A percentile compares a stretch with the other conserved stretches of the same genome.
Conservation (phyloP, 495 filamentous ascomycete genomes). For the Opeltia flavorubescens region DNA sequence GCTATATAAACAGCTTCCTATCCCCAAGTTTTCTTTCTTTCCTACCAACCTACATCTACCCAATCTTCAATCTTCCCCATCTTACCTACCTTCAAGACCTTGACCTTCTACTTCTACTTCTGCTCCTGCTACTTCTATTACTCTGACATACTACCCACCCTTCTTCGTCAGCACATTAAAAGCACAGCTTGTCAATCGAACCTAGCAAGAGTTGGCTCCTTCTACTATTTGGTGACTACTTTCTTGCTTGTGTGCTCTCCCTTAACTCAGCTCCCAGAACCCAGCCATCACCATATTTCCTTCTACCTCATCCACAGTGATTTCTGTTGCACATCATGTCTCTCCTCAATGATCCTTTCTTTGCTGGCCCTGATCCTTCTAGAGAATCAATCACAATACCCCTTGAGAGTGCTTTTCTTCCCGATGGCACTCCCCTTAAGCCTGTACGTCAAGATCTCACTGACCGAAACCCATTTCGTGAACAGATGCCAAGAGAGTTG, state of each 20-base stretch:
- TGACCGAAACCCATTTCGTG: constrained; percentile 4
- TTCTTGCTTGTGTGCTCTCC: neutral
- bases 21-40: neutral
- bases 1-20: neutral
- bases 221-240: neutral
- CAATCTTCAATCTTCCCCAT: neutral
- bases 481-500: constrained; percentile 17
- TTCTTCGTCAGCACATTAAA: neutral
- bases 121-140: neutral
- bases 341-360: neutral
- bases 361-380: neutral
- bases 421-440: neutral
- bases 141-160: no score
- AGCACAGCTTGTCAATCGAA: neutral
- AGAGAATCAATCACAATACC: neutral
- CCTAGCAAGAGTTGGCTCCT: neutral
- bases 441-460: neutral
- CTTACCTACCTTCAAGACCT: neutral
- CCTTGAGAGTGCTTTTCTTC: neutral
- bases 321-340: neutral
- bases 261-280: neutral
- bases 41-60: neutral
- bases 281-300: neutral
- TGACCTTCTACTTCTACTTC: neutral
- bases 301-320: neutral